Conservation (phyloP, 306 rosid genomes). For the Psophocarpus tetragonolobus region DNA sequence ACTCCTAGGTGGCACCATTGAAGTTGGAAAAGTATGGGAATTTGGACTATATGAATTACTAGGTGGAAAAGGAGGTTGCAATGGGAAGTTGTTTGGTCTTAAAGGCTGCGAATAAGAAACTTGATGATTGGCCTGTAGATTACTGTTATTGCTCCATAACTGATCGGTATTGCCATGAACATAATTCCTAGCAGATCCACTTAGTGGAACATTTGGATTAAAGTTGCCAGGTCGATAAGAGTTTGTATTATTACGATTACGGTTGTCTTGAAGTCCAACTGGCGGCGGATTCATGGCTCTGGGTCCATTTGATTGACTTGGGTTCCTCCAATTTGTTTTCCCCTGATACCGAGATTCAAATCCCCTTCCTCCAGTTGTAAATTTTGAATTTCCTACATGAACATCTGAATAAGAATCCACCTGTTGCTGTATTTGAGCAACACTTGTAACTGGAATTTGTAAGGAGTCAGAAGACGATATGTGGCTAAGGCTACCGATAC, state of each 20-base stretch:
- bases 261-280: conserved; percentile 54
- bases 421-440: conserved; percentile 41
- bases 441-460: conserved; percentile 45
- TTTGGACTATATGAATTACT: conserved; percentile 47
- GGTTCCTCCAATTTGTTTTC: conserved; percentile 49
- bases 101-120: conserved; percentile 49
- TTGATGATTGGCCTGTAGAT: conserved; percentile 48
- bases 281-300: conserved; percentile 52
- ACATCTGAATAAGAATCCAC: conserved; percentile 42
- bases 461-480: conserved; percentile 41
- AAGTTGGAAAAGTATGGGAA: conserved; percentile 49
- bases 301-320: conserved; percentile 49
- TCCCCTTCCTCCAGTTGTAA: conserved; percentile 48
- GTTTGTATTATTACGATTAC: conserved; percentile 42
- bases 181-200: conserved; percentile 50
- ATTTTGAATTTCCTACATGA: conserved; percentile 53
- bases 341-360: conserved; percentile 61
- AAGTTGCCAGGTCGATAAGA: conserved; percentile 41
- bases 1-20: conserved; percentile 52
- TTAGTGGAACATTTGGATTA: conserved; percentile 40
- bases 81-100: conserved; percentile 55
- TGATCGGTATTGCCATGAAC: conserved; percentile 46
- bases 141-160: conserved; percentile 52
- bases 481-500: conserved; percentile 32
- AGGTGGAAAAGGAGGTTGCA: conserved; percentile 54